Conservation (phyloP, 2,329 filamentous ascomycete genomes). For the Aspergillus quadricinctus region DNA sequence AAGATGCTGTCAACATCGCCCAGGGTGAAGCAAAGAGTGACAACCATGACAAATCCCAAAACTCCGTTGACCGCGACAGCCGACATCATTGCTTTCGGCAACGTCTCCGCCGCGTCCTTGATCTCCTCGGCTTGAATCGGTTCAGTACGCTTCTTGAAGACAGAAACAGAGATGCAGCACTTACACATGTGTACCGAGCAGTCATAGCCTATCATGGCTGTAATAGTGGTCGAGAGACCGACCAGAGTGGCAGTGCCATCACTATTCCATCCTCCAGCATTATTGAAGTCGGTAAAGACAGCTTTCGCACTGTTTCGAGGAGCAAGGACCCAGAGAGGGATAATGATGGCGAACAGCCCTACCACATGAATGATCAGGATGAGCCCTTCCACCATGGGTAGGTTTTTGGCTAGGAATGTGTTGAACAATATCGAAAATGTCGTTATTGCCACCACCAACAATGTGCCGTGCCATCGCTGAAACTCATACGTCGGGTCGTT, state of each 20-base stretch:
- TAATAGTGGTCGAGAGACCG: conserved; percentile 38
- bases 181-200: conserved; percentile 45
- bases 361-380: conserved; percentile 41
- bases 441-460: conserved; percentile 40
- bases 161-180: conserved; percentile 6
- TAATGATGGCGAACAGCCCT: conserved; percentile 42
- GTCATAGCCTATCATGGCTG: conserved; percentile 40
- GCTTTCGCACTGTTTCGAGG: conserved; percentile 33
- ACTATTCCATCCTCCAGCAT: conserved; percentile 39
- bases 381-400: conserved; percentile 37
- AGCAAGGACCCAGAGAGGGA: conserved; percentile 40
- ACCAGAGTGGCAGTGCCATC: conserved; percentile 38
- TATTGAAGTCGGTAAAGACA: conserved; percentile 40
- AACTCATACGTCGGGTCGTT: conserved; percentile 40
- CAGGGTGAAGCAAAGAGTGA: conserved; percentile 53
- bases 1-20: conserved; percentile 46
- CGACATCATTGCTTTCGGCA: conserved; percentile 50
- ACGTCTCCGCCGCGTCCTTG: conserved; percentile 45
- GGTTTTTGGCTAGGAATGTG: conserved; percentile 36
- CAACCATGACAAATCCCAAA: conserved; percentile 54
- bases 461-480: conserved; percentile 43
- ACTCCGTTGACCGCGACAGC: conserved; percentile 49
- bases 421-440: conserved; percentile 41
- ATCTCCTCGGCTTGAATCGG: conserved; percentile 36
- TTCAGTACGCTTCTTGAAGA: conserved; percentile 4